These are phyloP conservation scores for Mucor plumbeus DNA, from an alignment of 371 early-diverging fungal species.

Conservation along the genomic window DNA sequence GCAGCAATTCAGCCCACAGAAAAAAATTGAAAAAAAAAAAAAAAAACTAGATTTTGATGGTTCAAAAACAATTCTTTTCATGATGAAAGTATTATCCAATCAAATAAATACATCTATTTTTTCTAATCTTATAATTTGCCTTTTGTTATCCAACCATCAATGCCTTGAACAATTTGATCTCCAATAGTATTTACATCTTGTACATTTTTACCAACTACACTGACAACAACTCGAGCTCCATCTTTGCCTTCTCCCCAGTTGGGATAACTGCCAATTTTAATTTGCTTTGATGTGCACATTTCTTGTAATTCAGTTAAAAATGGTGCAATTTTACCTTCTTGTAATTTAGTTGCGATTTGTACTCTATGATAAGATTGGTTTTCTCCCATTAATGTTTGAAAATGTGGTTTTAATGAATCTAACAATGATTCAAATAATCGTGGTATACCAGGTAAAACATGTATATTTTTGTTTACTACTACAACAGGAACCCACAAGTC, in stretches of 20 bases:
- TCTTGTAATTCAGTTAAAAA: constrained; percentile 56
- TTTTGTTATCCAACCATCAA: constrained; percentile 26
- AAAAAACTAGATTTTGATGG: background rate
- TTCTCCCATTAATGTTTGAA: constrained; percentile 26
- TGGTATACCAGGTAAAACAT: constrained; percentile 79
- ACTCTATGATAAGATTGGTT: constrained; percentile 48
- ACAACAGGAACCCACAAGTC: constrained; percentile 78
- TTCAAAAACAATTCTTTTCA: background rate
- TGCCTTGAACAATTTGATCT: constrained; percentile 22
- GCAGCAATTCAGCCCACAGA: background rate
- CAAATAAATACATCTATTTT: background rate
- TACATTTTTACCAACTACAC: constrained; percentile 56
- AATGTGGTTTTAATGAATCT: constrained; percentile 36
- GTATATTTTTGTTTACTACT: constrained; percentile 66
- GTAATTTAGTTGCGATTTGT: constrained; percentile 58
- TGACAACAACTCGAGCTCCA: constrained; percentile 52
- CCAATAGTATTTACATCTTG: constrained; percentile 31
- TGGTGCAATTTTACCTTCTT: constrained; percentile 64
- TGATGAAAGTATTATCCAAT: constrained; percentile 10
- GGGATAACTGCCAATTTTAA: constrained; percentile 77
- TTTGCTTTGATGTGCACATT: constrained; percentile 29
- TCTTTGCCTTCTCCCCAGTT: constrained; percentile 51
- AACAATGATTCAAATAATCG: constrained; percentile 63
- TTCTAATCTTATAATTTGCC: constrained; percentile 14
- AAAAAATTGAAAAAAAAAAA: background rate